Conservation (phyloP, 306 rosid species). For the Comarum palustre region DNA sequence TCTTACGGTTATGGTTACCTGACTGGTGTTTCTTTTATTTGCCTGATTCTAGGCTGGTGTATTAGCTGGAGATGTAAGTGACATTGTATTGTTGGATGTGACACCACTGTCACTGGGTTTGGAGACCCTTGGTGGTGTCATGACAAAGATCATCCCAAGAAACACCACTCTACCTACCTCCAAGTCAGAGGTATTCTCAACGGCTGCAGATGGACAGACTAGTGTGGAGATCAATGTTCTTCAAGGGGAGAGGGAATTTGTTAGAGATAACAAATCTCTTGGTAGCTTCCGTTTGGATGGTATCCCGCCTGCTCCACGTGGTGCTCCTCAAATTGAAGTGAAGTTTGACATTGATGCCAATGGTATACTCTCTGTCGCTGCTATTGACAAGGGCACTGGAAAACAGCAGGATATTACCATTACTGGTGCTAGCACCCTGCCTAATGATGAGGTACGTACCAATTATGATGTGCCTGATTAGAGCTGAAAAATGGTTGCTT, state of each 20-base stretch:
- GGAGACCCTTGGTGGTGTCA: conserved; percentile 76
- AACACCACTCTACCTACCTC: conserved; percentile 97
- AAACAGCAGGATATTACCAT: conserved; percentile 94
- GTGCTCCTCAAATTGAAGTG: conserved; percentile 97
- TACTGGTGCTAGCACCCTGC: conserved; percentile 96
- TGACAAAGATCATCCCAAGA: conserved; percentile 94
- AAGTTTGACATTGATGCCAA: conserved; percentile 94
- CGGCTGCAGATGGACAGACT: conserved; percentile 82
- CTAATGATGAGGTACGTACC: conserved; percentile 70
- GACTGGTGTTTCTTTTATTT: conserved; percentile 1
- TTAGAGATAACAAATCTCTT: conserved; percentile 91
- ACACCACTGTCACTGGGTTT: conserved; percentile 62
- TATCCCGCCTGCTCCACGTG: conserved; percentile 92
- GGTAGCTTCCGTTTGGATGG: conserved; percentile 97
- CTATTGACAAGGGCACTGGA: conserved; percentile 90
- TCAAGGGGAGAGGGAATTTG: conserved; percentile 94
- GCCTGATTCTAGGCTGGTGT: conserved; percentile 59
- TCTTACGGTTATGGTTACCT: not conserved
- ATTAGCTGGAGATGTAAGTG: conserved; percentile 73
- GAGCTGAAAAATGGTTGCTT: conserved; percentile 3
- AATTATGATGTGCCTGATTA: not conserved
- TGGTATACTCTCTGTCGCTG: conserved; percentile 84
- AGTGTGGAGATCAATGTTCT: conserved; percentile 77
- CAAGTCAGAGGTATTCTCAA: conserved; percentile 84
- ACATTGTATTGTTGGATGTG: conserved; percentile 76